Percentiles rank a stretch among this genome's conserved stretches.
phyloP scores from a whole-genome alignment of 2,329 filamentous ascomycete genomes.

The Botrytis squamosa region DNA sequence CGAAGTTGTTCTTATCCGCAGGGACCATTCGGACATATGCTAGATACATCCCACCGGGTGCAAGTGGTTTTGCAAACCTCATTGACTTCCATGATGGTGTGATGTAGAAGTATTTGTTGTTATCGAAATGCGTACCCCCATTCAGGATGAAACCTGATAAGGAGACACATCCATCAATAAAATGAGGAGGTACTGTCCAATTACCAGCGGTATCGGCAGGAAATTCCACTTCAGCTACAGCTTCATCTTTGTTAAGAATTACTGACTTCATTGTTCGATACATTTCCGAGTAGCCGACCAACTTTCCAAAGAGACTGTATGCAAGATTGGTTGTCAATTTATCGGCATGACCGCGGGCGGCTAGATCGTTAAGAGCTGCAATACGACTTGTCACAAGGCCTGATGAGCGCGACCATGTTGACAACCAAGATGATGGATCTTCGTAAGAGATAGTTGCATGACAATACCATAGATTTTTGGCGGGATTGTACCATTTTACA shows the following conservation, averaged over 20 bases:
- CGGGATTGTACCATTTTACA: not conserved
- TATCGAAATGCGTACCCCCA: not conserved
- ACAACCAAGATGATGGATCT: not conserved
- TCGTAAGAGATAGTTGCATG: not conserved
- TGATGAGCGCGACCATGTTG: not conserved
- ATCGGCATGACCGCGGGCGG: not conserved
- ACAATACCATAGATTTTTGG: conserved; percentile 36
- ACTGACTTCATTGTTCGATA: conserved; percentile 58
- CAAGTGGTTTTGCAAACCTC: not conserved
- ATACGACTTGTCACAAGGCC: not conserved
- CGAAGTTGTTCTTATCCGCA: conserved; percentile 47
- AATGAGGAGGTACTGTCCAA: not conserved
- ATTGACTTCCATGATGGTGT: not conserved
- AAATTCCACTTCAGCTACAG: not conserved
- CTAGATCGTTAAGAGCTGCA: not conserved
- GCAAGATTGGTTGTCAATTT: conserved; percentile 55
- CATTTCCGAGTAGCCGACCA: conserved; percentile 53
- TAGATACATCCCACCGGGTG: not conserved
- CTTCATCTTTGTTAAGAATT: not conserved
- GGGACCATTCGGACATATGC: not conserved
- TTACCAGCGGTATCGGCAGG: not conserved
- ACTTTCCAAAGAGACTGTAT: conserved; percentile 64
- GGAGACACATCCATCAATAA: not conserved
- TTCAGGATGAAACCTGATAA: not conserved
- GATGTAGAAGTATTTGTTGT: not conserved